These are phyloP conservation scores for Moniliophthora roreri DNA, from an alignment of 1,284 basidiomycete genomes.

Conservation along the genomic window DNA sequence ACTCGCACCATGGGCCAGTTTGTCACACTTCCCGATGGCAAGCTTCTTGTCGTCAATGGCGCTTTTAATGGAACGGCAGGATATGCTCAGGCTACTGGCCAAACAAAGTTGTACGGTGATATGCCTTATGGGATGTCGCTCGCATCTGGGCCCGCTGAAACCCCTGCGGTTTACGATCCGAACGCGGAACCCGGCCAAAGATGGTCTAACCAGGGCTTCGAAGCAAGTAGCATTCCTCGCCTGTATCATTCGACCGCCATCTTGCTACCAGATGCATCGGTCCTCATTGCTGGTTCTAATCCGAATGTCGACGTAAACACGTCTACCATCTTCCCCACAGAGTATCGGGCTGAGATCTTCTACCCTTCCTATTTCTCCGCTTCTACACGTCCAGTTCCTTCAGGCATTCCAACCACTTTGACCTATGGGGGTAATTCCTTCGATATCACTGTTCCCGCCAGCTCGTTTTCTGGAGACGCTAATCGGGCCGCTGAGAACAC, in stretches of 20 bases:
- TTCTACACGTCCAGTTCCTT: constrained; percentile 67
- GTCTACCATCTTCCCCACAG: constrained; percentile 75
- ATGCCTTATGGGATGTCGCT: constrained; percentile 61
- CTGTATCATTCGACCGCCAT: constrained; percentile 91
- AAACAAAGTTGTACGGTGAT: constrained; percentile 29
- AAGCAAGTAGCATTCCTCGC: constrained; percentile 63
- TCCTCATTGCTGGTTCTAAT: constrained; percentile 90
- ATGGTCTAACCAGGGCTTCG: constrained; percentile 71
- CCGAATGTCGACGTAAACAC: constrained; percentile 86
- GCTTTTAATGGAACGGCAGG: constrained; percentile 63
- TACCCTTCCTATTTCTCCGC: constrained; percentile 84
- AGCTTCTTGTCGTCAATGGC: constrained; percentile 68
- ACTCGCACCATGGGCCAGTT: constrained; percentile 79
- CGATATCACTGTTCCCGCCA: constrained; percentile 56
- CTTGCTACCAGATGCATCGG: constrained; percentile 84
- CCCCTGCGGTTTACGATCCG: constrained; percentile 79
- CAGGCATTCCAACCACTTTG: constrained; percentile 71
- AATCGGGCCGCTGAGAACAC: constrained; percentile 76
- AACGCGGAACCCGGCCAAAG: constrained; percentile 59
- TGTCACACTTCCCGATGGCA: constrained; percentile 67
- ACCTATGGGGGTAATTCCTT: constrained; percentile 86
- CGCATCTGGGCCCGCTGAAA: constrained; percentile 64
- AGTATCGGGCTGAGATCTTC: constrained; percentile 87
- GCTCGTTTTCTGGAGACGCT: constrained; percentile 65
- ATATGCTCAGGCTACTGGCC: constrained; percentile 41